Evolutionary conservation across 2,329 filamentous ascomycete genomes (phyloP).

Genomic region (Phoma sp.): DNA sequence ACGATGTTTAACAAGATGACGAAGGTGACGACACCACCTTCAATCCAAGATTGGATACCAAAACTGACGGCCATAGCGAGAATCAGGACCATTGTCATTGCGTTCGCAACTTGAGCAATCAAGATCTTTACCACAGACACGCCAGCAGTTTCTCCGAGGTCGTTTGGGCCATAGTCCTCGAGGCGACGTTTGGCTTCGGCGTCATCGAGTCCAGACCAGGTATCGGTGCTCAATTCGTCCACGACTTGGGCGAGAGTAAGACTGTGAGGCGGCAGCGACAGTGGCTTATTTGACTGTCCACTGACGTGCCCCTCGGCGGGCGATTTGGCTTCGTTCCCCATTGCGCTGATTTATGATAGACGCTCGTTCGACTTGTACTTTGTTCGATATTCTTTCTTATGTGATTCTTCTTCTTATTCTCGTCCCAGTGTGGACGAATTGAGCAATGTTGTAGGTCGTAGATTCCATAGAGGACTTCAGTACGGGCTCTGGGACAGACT

Average conservation of each 20-base stretch:
- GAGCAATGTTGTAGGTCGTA: conserved; percentile 25
- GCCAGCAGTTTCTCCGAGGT: conserved; percentile 71
- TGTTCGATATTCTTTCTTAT: conserved; percentile 3
- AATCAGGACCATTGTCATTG: conserved; percentile 74
- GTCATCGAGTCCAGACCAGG: conserved; percentile 70
- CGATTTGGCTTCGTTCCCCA: conserved; percentile 32
- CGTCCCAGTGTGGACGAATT: conserved; percentile 35
- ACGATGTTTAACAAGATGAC: conserved; percentile 56
- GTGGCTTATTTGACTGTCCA: conserved; percentile 56
- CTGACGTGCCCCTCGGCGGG: conserved; percentile 43
- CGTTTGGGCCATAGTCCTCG: conserved; percentile 70
- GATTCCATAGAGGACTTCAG: conserved; percentile 38
- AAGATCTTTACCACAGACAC: conserved; percentile 77
- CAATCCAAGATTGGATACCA: conserved; percentile 56
- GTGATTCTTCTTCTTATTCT: conserved; percentile 29
- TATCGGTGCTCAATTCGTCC: conserved; percentile 66
- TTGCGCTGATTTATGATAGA: conserved; percentile 5
- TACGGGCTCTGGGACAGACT: conserved; percentile 39
- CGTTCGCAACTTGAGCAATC: conserved; percentile 76
- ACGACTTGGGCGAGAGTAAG: conserved; percentile 61
- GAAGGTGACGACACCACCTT: conserved; percentile 57
- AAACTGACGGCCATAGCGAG: conserved; percentile 59
- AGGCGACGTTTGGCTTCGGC: conserved; percentile 66
- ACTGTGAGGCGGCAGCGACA: conserved; percentile 69
- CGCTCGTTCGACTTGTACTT: neutral